phyloP scores from a whole-genome alignment of 2,329 filamentous ascomycete species.

The Colletotrichum caudatum region DNA sequence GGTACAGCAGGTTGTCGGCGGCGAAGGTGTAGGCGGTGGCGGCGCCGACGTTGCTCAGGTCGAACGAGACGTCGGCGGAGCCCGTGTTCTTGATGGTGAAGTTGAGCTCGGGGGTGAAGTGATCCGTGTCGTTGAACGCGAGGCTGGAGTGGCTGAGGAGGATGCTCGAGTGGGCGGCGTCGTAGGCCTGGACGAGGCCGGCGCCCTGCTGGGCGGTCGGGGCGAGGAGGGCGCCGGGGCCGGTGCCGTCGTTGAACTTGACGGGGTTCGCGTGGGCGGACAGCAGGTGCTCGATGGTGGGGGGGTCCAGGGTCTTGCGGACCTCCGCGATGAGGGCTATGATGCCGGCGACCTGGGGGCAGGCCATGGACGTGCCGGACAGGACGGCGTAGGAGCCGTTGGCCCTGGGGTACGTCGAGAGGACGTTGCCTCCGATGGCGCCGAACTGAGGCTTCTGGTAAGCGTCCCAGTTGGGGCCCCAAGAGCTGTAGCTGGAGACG shows the following conservation, averaged over 20 bases:
- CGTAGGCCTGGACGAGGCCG: slow-evolving; percentile 70
- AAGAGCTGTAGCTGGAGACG: slow-evolving; percentile 65
- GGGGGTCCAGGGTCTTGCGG: slow-evolving; percentile 64
- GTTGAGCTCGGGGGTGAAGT: slow-evolving; percentile 61
- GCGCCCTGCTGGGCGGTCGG: slow-evolving; percentile 71
- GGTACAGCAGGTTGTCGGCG: slow-evolving; percentile 51
- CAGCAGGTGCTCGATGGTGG: slow-evolving; percentile 61
- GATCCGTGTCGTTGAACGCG: slow-evolving; percentile 73
- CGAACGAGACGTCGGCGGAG: slow-evolving; percentile 61
- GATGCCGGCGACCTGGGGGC: slow-evolving; percentile 66
- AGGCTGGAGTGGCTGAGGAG: slow-evolving; percentile 68
- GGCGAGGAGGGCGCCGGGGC: slow-evolving; percentile 56
- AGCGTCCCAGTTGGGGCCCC: slow-evolving; percentile 72
- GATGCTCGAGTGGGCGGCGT: slow-evolving; percentile 67
- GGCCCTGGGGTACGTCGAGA: slow-evolving; percentile 66
- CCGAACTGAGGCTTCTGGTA: slow-evolving; percentile 67
- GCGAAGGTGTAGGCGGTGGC: slow-evolving; percentile 66
- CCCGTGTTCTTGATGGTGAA: slow-evolving; percentile 70
- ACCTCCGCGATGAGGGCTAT: slow-evolving; percentile 66
- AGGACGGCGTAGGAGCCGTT: slow-evolving; percentile 63
- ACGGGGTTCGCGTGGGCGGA: slow-evolving; percentile 63
- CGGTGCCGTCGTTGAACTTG: slow-evolving; percentile 59
- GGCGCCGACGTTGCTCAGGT: slow-evolving; percentile 62
- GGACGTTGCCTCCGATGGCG: slow-evolving; percentile 68
- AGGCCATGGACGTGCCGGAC: slow-evolving; percentile 72